phyloP scores from a whole-genome alignment of 108 stramenopile genomes.

The Nitzschia inconspicua region DNA sequence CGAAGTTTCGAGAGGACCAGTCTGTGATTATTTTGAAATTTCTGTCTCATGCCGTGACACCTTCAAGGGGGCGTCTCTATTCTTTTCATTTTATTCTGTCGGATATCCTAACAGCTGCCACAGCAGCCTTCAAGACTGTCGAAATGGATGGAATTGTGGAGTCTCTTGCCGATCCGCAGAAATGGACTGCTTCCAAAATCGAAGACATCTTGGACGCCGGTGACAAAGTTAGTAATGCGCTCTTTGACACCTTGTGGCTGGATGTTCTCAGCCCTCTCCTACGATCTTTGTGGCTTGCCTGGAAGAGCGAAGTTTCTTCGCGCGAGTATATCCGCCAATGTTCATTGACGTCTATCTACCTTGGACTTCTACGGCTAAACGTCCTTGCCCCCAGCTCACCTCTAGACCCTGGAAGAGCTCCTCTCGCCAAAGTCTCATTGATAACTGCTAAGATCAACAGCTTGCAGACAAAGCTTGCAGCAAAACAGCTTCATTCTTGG shows the following conservation, averaged over 20 bases:
- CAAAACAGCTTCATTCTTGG: conserved; percentile 52
- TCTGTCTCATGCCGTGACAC: conserved; percentile 26
- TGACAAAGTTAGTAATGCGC: neutral
- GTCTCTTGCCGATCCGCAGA: neutral
- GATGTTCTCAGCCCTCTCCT: conserved; percentile 42
- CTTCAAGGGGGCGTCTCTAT: neutral
- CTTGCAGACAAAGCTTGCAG: conserved; percentile 46
- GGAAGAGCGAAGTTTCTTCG: conserved; percentile 13
- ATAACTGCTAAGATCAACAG: conserved; percentile 43
- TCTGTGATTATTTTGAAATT: conserved; percentile 39
- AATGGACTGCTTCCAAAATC: conserved; percentile 1
- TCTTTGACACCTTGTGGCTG: neutral
- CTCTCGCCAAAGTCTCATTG: conserved; percentile 71
- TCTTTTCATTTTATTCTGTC: conserved; percentile 7
- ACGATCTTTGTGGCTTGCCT: conserved; percentile 29
- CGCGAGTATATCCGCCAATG: conserved; percentile 17
- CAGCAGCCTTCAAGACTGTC: neutral
- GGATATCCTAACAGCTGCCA: conserved; percentile 14
- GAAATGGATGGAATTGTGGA: conserved; percentile 3
- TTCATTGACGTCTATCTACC: conserved; percentile 57
- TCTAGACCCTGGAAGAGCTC: conserved; percentile 89
- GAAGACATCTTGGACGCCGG: neutral
- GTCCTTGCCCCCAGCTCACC: conserved; percentile 81
- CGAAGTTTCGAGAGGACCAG: conserved; percentile 51
- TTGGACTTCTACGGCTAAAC: conserved; percentile 76